Conservation (phyloP, 306 rosid genomes). For the Prunus dulcis region DNA sequence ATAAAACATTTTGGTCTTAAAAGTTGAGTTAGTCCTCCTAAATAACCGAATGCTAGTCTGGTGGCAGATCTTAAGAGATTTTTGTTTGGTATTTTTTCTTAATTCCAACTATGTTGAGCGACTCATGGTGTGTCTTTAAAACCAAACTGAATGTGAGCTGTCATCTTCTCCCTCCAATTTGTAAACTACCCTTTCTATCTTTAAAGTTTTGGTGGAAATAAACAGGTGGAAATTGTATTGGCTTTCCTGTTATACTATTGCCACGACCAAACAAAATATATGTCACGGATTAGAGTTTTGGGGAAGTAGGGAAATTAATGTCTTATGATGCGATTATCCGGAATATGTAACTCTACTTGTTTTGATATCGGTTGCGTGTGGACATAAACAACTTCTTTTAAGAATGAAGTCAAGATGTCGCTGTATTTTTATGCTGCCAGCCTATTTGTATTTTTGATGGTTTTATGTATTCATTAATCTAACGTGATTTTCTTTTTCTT, state of each 20-base stretch:
- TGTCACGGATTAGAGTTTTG: not conserved
- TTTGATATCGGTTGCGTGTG: not conserved
- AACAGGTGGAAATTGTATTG: not conserved
- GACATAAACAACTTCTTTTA: not conserved
- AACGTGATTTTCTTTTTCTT: not conserved
- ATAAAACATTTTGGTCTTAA: no score
- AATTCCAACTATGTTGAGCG: not conserved
- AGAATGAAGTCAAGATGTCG: not conserved
- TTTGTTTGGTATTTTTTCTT: not conserved
- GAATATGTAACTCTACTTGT: not conserved
- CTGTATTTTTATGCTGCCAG: not conserved
- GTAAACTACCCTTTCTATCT: not conserved
- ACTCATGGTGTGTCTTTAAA: not conserved
- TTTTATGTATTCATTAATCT: not conserved
- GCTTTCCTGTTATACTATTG: not conserved
- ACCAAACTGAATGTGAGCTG: not conserved
- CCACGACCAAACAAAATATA: not conserved
- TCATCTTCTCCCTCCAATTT: not conserved
- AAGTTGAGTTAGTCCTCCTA: not conserved
- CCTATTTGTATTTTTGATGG: not conserved
- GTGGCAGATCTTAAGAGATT: not conserved
- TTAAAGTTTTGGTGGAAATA: no score
- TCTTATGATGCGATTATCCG: not conserved
- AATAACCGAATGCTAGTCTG: not conserved
- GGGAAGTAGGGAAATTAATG: not conserved